These are phyloP conservation scores for Dimocarpus longan DNA, from an alignment of 345 rosid genomes.

Conservation along the genomic window DNA sequence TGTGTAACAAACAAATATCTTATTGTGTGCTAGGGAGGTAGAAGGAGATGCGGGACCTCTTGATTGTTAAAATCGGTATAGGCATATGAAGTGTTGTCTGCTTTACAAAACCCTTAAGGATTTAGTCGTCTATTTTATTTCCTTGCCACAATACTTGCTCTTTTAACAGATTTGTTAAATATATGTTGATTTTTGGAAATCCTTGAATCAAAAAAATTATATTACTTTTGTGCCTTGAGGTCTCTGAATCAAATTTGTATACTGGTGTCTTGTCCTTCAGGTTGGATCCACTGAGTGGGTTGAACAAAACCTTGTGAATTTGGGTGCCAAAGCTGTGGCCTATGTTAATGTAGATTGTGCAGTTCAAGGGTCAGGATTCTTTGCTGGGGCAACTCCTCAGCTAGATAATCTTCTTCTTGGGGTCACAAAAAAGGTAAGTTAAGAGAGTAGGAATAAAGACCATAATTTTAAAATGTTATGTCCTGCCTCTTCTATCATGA, in stretches of 20 bases:
- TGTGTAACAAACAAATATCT: background rate
- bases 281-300: conserved; percentile 98
- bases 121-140: background rate
- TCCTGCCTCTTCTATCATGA: background rate
- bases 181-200: background rate
- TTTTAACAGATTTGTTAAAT: background rate
- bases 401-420: conserved; percentile 74
- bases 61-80: background rate
- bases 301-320: conserved; percentile 79
- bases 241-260: background rate
- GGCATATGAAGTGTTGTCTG: background rate
- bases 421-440: conserved; percentile 67
- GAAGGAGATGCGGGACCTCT: background rate
- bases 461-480: conserved; percentile 13
- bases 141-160: background rate
- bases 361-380: conserved; percentile 94
- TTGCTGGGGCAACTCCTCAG: conserved; percentile 86
- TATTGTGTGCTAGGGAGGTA: background rate
- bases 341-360: conserved; percentile 99
- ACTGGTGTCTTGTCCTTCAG: conserved; percentile 34
- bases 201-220: background rate
- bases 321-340: conserved; percentile 83
- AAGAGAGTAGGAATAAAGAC: background rate
- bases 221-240: background rate
- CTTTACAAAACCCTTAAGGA: background rate